Base-by-base conservation (phyloP, 2,329 filamentous ascomycete species). In the Kalmusia sp. region DNA sequence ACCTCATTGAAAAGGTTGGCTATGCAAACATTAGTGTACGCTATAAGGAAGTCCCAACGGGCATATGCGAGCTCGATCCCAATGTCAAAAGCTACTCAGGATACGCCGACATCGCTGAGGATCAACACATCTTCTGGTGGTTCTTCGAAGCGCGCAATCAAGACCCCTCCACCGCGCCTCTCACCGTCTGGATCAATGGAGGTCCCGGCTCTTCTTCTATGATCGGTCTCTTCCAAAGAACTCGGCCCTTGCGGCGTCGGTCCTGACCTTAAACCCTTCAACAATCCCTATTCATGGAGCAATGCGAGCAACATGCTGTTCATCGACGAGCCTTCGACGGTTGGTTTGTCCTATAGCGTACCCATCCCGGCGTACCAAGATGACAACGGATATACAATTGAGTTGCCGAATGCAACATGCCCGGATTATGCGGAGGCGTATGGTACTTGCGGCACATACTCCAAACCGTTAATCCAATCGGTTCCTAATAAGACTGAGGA, bases 291-390 rank as follows among this genome's bases (percentile, higher is more conserved):
- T 73, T 84, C 84, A 1, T 88, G 85, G 83, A 86, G 84, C 55
- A 83, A 84, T 59, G 79, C 83, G 21, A 82, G 81, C 57, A 89
- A 89, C 59, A 84, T 89, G 80, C 81, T 91, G 14, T 90, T 88
- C 71, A 84, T 91, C 60, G 87, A 91, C 61, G 83, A 90, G 68
- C 88, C 84, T 7, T 81, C 79, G 8, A 80, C 83, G 40, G 81
- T 84, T 4, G 85, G 85, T 1, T 82, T 86, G 62, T 84, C 81
- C 9, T 87, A 87, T 65, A 76, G 76, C 4, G 67, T 74, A 11
- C 73, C 77, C 0, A 70, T 79, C 6, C 73, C 77, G 17, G 77
- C 59, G 2, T 80, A 78, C 54, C 61, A 53, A n/a, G 69, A 76
- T 35, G 39, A 62, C 2, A 51, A 59, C 33, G 61, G 63, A 1